Evolutionary conservation across 2,329 filamentous ascomycete genomes (phyloP), one percentile per base, ranked within the genome.

Genomic region (Trichoderma gracile): DNA sequence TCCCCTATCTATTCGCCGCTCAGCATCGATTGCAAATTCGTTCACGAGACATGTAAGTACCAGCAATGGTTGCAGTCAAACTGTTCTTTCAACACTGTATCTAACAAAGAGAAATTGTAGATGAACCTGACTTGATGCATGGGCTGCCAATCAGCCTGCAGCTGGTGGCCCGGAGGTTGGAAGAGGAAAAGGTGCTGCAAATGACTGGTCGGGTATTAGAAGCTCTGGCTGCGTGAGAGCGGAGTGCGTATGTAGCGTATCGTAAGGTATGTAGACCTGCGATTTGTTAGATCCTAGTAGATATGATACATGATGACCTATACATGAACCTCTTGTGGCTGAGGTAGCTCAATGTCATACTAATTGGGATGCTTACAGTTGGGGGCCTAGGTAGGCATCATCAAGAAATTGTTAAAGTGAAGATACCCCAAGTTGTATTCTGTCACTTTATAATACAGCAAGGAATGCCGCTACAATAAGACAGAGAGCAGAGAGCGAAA

Each of bases 131-230:
- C 0, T 66, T 70, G 0, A 74, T 82, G 9, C 74, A 82, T 30
- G 78, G 78, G 0, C 74, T 80, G 65, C 78, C 79, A 0, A 74
- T 82, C 27, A 80, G 73, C 52, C 70, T 81, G 1, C 78, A 81
- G 58, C 68, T 83, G 0, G 77, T 82, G n/a, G 79, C 71, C 0
- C 71, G 77, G n/a, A 73, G 76, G 3, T 58, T 80, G 6, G 77
- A 79, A 42, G 78, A 79, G 61, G 78, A 80, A 60, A 79, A 79
- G 64, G 74, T 75, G 0, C 68, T 80, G 23, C 71, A 72, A 1
- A 76, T 78, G 69, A 72, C 71, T 1, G 69, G 71, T 15, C 58
- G 56, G 5, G 67, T 78, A 2, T 54, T 73, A 10, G 67, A 72
- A 27, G 68, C 66, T 8, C 38, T 71, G 30, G 46, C 61, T 49